Conservation (phyloP, 208 protist genomes). For the Trypanosoma boissoni region DNA sequence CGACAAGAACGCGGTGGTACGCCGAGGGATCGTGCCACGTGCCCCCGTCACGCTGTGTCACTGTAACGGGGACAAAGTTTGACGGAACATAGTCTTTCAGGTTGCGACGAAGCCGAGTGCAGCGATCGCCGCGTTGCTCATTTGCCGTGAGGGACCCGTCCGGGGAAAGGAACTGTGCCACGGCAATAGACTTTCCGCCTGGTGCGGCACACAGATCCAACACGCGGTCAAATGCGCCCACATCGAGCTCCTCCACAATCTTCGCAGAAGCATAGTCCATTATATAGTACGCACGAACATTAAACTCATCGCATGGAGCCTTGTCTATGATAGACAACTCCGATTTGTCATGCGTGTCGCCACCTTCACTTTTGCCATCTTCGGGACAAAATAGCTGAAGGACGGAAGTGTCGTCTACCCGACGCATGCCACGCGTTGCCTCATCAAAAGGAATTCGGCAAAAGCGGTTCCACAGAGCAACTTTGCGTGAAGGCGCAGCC, state of each 20-base stretch:
- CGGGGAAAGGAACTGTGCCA: constrained; percentile 69
- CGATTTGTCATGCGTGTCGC: too few relatives aligned
- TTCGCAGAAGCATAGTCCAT: constrained; percentile 77
- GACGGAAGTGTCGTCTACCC: constrained; percentile 38
- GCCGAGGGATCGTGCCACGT: constrained; percentile 60
- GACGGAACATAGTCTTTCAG: constrained; percentile 68
- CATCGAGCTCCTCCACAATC: constrained; percentile 73
- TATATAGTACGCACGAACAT: constrained; percentile 70
- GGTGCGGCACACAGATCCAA: constrained; percentile 83
- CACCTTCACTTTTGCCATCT: not conserved
- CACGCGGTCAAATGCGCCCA: constrained; percentile 65
- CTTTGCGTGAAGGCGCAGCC: constrained; percentile 34
- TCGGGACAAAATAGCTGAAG: constrained; percentile 41
- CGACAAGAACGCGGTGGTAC: constrained; percentile 84
- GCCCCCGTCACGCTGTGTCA: constrained; percentile 69
- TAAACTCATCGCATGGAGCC: constrained; percentile 38
- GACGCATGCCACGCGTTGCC: constrained; percentile 46
- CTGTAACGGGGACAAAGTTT: constrained; percentile 50
- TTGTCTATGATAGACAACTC: too few relatives aligned
- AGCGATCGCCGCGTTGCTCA: constrained; percentile 61
- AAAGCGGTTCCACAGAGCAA: constrained; percentile 80
- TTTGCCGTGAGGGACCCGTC: constrained; percentile 73
- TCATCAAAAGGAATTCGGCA: constrained; percentile 67
- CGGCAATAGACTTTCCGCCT: constrained; percentile 74
- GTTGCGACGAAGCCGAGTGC: constrained; percentile 57